Base-by-base conservation (phyloP, 1,284 basidiomycete genomes). In the Sanguinoderma infundibulare region DNA sequence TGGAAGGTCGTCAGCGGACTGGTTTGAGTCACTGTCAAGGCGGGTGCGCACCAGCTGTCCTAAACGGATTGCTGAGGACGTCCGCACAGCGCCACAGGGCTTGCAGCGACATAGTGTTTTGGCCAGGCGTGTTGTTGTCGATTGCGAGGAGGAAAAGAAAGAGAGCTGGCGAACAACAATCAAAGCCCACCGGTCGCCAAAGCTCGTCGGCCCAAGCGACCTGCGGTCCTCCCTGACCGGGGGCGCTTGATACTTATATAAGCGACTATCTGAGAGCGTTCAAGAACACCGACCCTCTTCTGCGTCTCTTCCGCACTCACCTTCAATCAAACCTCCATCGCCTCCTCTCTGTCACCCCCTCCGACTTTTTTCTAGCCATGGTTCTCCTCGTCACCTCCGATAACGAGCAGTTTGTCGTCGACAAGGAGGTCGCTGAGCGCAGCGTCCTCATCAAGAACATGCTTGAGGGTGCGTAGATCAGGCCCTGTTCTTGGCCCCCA, bases 401-500 rank as follows among this genome's bases (percentile, higher is more conserved):
- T 79, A 96, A 95, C 72, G 97, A 98, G 79, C 87, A 92, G 68
- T 99, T 98, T 80, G 86, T 86, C 64, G 94, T 97, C 68, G 96
- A 98, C 75, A 92, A 91, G 78, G 94, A 97, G 67, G 94, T 99
- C 60, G 96, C 95, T 61, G 94, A 96, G 81, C 92, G 96, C 75
- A 94, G 90, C 67, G 93, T 97, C 20, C 88, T 99, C 70, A 98
- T 99, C 81, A 98, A 98, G 86, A 96, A 98, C 83, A 98, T 99
- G 97, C 91, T 99, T 63, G 98, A 99, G 79, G 97, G 97, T 96
- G 46, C 30, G 66, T 59, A 44, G 34, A n/a, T 12, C 53, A 24
- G 42, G 42, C 49, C 15, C 49, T 10, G 20, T 51, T 22, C 7
- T 14, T 36, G 32, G 32, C 49, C 32, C 32, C 32, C 32, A 14